Percentiles rank a stretch among this genome's conserved stretches.
Evolutionary conservation across 495 filamentous ascomycete species (phyloP).

Genomic region (Podospora conica): DNA sequence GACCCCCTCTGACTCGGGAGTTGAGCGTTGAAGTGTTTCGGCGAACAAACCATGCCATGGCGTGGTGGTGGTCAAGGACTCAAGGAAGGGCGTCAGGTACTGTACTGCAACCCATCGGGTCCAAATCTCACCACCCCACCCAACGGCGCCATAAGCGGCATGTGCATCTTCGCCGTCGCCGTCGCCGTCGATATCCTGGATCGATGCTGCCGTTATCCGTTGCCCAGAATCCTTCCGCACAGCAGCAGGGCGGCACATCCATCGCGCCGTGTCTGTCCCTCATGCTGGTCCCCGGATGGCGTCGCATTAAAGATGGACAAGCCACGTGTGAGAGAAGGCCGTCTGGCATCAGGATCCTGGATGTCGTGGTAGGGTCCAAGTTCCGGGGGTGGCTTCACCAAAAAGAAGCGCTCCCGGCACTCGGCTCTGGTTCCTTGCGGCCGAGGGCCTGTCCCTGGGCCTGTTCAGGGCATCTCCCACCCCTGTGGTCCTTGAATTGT

Average conservation of each 20-base stretch:
- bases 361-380: neutral
- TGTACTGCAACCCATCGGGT: too few species aligned
- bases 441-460: neutral
- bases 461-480: too few species aligned
- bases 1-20: neutral
- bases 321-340: neutral
- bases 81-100: too few species aligned
- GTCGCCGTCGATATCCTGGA: neutral
- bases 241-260: too few species aligned
- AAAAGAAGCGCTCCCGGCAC: neutral
- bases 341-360: too few species aligned
- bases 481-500: too few species aligned
- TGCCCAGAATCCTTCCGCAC: neutral
- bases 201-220: neutral
- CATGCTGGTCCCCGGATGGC: neutral
- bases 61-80: too few species aligned
- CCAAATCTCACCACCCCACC: too few species aligned
- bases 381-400: neutral
- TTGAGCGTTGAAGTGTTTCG: neutral
- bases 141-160: neutral
- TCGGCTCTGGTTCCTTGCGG: neutral
- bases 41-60: too few species aligned
- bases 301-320: neutral
- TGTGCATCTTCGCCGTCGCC: neutral
- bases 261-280: too few species aligned